These are phyloP conservation scores for Kokia cookei DNA, from an alignment of 441 rosid genomes.

Conservation along the genomic window DNA sequence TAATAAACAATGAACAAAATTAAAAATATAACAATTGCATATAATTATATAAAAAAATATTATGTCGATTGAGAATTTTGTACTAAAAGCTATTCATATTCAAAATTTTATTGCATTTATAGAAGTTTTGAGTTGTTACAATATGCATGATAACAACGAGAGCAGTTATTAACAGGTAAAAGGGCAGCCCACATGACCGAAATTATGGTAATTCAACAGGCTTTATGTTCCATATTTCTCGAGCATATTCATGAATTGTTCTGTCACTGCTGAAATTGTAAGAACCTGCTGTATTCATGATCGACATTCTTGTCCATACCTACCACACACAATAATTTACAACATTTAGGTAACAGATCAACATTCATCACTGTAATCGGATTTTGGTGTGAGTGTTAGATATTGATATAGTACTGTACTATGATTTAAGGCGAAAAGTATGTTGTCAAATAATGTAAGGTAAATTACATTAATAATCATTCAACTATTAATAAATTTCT, in stretches of 20 bases:
- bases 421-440: no score
- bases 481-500: no score
- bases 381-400: not conserved
- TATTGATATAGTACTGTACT: no score
- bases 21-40: no score
- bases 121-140: not conserved
- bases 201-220: slow-evolving; percentile 47
- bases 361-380: not conserved
- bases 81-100: no score
- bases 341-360: not conserved
- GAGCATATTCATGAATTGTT: slow-evolving; percentile 80
- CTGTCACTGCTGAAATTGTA: slow-evolving; percentile 95
- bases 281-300: slow-evolving; percentile 85
- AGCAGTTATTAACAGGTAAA: not conserved
- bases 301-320: slow-evolving; percentile 91
- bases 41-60: no score
- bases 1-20: no score
- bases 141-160: not conserved
- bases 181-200: not conserved
- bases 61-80: no score
- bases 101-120: not conserved
- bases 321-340: slow-evolving; percentile 23
- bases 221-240: slow-evolving; percentile 75
- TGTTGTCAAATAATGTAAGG: no score
- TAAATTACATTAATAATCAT: no score